Evolutionary conservation across 352 stramenopile genomes (phyloP), one percentile per base, ranked within the genome.

Genomic region (Phytopythium mirpurense): DNA sequence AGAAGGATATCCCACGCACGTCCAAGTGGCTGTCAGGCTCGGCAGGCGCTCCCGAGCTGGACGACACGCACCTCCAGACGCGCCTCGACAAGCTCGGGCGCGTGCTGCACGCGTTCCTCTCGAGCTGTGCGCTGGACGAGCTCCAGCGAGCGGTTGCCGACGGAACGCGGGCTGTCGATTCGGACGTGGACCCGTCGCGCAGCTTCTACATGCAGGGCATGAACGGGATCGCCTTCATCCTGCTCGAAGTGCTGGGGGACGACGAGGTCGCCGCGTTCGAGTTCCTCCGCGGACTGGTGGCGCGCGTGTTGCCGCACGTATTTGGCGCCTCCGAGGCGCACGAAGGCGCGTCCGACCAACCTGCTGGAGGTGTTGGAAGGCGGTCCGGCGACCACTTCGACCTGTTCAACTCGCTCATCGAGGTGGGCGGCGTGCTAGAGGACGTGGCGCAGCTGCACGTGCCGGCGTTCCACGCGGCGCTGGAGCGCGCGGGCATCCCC

Each of bases 161-260:
- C 34, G 37, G 34, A 26, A 42, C 19, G 40, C 40, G 40, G 11
- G 21, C 19, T 11, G 24, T 45, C 23, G 48, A 42, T 11, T 68
- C 60, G 2, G 65, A 68, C 42, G 46, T 70, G 43, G 54, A 64
- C 26, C 64, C 64, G 9, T 51, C 54, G 4, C 23, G 69, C 18
- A 78, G 67, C 45, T 88, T 86, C 26, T 93, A 93, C 48, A 90
- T 93, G 77, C 83, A 93, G 45, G 83, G 83, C 37, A 91, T 93
- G 83, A 93, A 93, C 51, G 83, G 78, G 0, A 66, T 93, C 16
- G 83, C 72, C 3, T 93, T 88, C 40, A 77, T 93, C 51, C 63
- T 91, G 37, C 55, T 91, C 21, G 67, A 89, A 23, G 72, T 90
- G 24, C 53, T 87, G 16, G 56, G 64, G 8, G 74, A 86, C 47